Base-by-base conservation (phyloP, 345 rosid species). In the Microthlaspi erraticum region DNA sequence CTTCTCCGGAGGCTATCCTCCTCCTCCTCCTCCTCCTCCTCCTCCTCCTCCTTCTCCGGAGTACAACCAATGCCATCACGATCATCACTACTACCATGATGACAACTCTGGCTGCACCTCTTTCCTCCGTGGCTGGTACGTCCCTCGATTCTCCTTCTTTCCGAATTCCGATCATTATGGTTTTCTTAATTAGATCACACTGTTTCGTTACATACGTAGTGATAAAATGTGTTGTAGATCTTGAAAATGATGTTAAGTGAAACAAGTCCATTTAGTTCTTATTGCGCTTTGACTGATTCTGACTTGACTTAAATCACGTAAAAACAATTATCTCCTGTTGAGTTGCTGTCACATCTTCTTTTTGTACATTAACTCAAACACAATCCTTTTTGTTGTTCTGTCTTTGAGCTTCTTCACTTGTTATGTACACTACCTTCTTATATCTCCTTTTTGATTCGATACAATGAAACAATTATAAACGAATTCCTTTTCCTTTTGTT, bases 91-190 rank as follows among this genome's bases (percentile, higher is more conserved):
- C 57, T 84, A 84, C 38, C 77, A 78, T 52, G 68, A 77, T 34
- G 77, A 73, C 5, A 81, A 75, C 71, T 49, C 58, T 31, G 87
- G 88, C 11, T 84, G 85, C 72, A 18, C 57, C 43, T 85, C 97
- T 18, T 79, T 90, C 64, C 64, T 88, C 34, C 78, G 46, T 46
- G 93, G 88, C 77, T 90, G 97, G 97, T 88, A 75, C 51, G 66
- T 61, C 38, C 12, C 66, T 29, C 5, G 6, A 57, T 36, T 36
- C 43, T 18, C 43, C 41, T 33, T 56, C n/a, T 18, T 11, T 38
- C 8, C 10, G 38, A 36, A 36, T 23, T 36, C 38, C n/a, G n/a
- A n/a, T n/a, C n/a, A n/a, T 7, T 7, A 36, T 36, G 10, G 8
- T 56, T 57, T 10, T 10, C 14, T 57, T 4, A n/a, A n/a, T n/a